Evolutionary conservation across 768 basidiomycete species (phyloP).

Genomic region (Trametes cubensis): DNA sequence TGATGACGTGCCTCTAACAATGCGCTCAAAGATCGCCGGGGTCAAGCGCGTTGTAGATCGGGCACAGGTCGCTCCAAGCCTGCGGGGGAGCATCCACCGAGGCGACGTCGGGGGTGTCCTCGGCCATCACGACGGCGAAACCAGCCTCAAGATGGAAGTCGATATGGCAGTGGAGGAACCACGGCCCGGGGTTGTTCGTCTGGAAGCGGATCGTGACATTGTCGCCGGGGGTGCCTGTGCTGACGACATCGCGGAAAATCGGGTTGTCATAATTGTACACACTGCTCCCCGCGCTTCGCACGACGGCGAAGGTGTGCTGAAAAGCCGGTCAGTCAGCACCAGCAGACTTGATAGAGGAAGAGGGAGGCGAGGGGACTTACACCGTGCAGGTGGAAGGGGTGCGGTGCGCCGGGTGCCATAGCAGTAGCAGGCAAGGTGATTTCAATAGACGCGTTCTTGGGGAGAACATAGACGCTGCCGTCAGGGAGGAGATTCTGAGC

Average conservation of each 20-base stretch:
- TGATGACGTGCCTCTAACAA: too few relatives aligned
- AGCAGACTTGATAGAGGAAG: not conserved
- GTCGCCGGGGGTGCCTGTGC: constrained; percentile 26
- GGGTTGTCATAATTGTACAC: constrained; percentile 42
- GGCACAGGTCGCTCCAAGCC: constrained; percentile 24
- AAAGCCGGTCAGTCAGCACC: not conserved
- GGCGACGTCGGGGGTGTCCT: constrained; percentile 33
- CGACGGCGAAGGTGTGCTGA: constrained; percentile 43
- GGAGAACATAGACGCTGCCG: constrained; percentile 50
- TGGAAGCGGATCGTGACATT: constrained; percentile 31
- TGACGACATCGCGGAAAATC: constrained; percentile 36
- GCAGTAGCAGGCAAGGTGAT: constrained; percentile 45
- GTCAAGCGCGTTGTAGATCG: constrained; percentile 21
- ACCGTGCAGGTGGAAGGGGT: constrained; percentile 51
- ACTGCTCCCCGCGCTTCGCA: constrained; percentile 37
- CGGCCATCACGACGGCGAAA: constrained; percentile 47
- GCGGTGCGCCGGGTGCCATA: constrained; percentile 23
- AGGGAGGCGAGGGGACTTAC: constrained; percentile 31
- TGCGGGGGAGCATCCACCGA: constrained; percentile 23
- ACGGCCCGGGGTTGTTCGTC: constrained; percentile 65
- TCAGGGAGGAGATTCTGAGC: constrained; percentile 44
- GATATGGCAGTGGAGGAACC: constrained; percentile 40
- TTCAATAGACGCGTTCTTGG: constrained; percentile 48
- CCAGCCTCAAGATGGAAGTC: constrained; percentile 38
- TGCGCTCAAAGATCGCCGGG: constrained; percentile 7